Conservation (phyloP, 495 filamentous ascomycete species). For the Penicillium subrubescens region DNA sequence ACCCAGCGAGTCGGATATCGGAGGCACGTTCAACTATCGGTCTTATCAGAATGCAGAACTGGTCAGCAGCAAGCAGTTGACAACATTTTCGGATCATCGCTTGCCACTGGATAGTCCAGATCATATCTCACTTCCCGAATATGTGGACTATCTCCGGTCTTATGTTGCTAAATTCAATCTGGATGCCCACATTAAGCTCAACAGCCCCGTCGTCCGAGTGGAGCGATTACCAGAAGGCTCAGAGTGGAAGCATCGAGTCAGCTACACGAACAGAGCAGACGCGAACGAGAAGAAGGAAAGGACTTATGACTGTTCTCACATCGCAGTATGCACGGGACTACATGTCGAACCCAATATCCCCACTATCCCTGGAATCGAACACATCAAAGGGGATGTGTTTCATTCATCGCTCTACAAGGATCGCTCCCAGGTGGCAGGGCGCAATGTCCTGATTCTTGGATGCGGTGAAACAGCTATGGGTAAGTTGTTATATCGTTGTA, state of each 20-base stretch:
- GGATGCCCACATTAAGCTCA: slow-evolving; percentile 14
- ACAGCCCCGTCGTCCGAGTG: slow-evolving; percentile 15
- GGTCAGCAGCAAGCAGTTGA: slow-evolving; percentile 21
- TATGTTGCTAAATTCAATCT: slow-evolving; percentile 19
- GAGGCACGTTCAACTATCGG: slow-evolving; percentile 23
- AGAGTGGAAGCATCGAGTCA: slow-evolving; percentile 17
- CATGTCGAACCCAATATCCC: slow-evolving; percentile 23
- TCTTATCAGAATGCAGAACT: slow-evolving; percentile 22
- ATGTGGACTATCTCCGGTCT: slow-evolving; percentile 21
- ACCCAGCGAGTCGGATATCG: slow-evolving; percentile 14
- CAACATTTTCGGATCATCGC: slow-evolving; percentile 23
- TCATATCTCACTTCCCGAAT: slow-evolving; percentile 19
- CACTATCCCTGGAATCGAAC: slow-evolving; percentile 18
- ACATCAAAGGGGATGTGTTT: slow-evolving; percentile 20
- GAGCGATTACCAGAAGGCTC: slow-evolving; percentile 7
- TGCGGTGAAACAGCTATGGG: slow-evolving; percentile 25
- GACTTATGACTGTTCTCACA: slow-evolving; percentile 17
- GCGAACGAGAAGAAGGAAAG: slow-evolving; percentile 3
- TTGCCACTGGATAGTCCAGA: slow-evolving; percentile 18
- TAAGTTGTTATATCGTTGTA: not conserved
- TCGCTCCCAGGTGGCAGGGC: slow-evolving; percentile 16
- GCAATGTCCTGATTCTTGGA: slow-evolving; percentile 16
- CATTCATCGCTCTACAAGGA: slow-evolving; percentile 22
- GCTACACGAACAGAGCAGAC: slow-evolving; percentile 10
- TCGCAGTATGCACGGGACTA: slow-evolving; percentile 23